Evolutionary conservation across 352 stramenopile species (phyloP), one percentile per base, ranked within the genome.

Genomic region (Globisporangium canariense): DNA sequence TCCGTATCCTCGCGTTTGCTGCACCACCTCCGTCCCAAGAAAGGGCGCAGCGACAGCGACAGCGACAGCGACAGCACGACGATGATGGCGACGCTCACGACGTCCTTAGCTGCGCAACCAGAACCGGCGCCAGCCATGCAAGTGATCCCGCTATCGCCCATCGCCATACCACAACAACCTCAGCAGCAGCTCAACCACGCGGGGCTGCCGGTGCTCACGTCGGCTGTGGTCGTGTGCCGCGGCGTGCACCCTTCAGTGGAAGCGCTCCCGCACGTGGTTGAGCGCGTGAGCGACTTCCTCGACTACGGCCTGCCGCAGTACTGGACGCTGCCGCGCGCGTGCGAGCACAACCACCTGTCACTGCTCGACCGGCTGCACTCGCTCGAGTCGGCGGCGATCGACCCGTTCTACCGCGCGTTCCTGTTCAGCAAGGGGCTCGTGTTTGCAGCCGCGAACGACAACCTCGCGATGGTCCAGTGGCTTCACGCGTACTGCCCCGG

Each of bases 401-500:
- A 60, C 10, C 60, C 60, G 20, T 38, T 56, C n/a, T 66, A 60
- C 30, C 43, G 46, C 8, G 60, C 60, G 41, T 54, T 28, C 8
- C 60, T 60, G 28, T 66, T 56, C 41, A 66, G 30, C 32, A 60
- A 55, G 16, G 40, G 18, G 6, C 50, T 69, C 28, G 60, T 25
- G 25, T 57, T 62, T 9, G 64, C 64, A 3, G 64, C 60, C 6
- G 49, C 30, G 5, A 59, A 46, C 43, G 60, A 6, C 11, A 52
- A 69, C 43, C 34, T 71, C 28, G 66, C 34, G 10, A 65, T 71
- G 41, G 54, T 64, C 7, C 20, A 52, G 22, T 71, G 52, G 58
- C 61, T 71, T 14, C 54, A 69, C 49, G 61, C n/a, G 43, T 62
- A 71, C 54, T 66, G 66, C 13, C 40, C 62, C 1, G 25, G 3